Evolutionary conservation across 257 asterid species (phyloP).

Genomic region (Ajuga chamaepitys): DNA sequence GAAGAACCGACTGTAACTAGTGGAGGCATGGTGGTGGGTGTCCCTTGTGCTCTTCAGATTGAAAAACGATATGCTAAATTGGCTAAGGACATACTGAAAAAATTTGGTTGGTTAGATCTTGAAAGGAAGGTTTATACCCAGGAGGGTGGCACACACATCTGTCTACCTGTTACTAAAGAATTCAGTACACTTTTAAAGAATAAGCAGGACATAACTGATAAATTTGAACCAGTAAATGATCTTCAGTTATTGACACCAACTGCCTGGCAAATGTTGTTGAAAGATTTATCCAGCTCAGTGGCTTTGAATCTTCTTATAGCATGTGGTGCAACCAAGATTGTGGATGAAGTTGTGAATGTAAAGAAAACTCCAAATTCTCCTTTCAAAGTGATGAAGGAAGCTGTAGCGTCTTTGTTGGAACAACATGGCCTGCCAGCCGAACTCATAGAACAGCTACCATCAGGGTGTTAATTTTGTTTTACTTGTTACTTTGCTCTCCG

Average conservation of each 20-base stretch:
- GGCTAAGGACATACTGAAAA: constrained; percentile 77
- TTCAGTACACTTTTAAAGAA: constrained; percentile 42
- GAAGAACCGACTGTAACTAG: constrained; percentile 25
- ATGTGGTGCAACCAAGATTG: constrained; percentile 54
- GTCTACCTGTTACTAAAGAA: constrained; percentile 63
- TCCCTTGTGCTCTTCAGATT: constrained; percentile 52
- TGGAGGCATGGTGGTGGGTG: constrained; percentile 18
- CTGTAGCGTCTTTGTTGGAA: constrained; percentile 49
- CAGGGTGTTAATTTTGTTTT: constrained; percentile 41
- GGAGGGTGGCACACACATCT: constrained; percentile 54
- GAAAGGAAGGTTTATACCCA: constrained; percentile 67
- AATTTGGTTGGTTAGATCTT: constrained; percentile 84
- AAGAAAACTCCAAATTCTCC: constrained; percentile 65
- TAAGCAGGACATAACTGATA: constrained; percentile 24
- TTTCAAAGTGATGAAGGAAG: constrained; percentile 67
- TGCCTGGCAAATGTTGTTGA: constrained; percentile 21
- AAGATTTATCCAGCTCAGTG: constrained; percentile 44
- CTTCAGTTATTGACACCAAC: constrained; percentile 28
- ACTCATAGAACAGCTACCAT: constrained; percentile 73
- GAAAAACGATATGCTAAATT: constrained; percentile 64
- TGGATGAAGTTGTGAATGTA: constrained; percentile 53
- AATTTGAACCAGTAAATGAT: constrained; percentile 19
- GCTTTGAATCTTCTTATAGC: constrained; percentile 52
- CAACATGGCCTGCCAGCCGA: constrained; percentile 44
- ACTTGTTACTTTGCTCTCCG: not conserved